phyloP scores from a whole-genome alignment of 257 asterid species.

The Jasminum sambac region DNA sequence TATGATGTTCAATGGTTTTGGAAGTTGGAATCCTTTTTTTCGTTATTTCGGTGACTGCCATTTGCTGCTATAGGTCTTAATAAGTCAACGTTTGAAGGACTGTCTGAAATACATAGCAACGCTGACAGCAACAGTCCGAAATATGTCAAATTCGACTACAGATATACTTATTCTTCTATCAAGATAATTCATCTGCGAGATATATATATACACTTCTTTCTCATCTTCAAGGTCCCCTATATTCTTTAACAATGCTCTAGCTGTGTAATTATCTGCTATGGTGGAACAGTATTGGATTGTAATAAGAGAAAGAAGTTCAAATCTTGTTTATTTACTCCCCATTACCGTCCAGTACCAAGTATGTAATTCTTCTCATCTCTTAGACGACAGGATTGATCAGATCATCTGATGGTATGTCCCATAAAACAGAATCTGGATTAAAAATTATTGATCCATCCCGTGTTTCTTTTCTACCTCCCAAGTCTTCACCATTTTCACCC shows the following conservation, averaged over 20 bases:
- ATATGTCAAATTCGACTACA: background rate
- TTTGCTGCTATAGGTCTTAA: background rate
- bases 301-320: background rate
- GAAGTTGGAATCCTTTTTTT: background rate
- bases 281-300: background rate
- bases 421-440: constrained; percentile 61
- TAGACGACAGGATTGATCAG: constrained; percentile 59
- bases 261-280: background rate
- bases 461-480: constrained; percentile 37
- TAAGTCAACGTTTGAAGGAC: background rate
- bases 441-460: constrained; percentile 48
- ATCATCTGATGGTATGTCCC: constrained; percentile 80
- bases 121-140: background rate
- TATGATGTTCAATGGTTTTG: background rate
- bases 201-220: constrained; percentile 4
- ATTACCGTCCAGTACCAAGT: background rate
- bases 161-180: background rate
- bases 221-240: background rate
- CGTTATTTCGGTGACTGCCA: background rate
- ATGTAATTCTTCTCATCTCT: background rate
- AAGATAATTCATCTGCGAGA: background rate
- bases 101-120: background rate
- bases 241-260: background rate
- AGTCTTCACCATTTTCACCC: constrained; percentile 42
- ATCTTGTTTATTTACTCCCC: background rate